phyloP scores from a whole-genome alignment of 1,284 basidiomycete species.

The Malassezia dermatis region DNA sequence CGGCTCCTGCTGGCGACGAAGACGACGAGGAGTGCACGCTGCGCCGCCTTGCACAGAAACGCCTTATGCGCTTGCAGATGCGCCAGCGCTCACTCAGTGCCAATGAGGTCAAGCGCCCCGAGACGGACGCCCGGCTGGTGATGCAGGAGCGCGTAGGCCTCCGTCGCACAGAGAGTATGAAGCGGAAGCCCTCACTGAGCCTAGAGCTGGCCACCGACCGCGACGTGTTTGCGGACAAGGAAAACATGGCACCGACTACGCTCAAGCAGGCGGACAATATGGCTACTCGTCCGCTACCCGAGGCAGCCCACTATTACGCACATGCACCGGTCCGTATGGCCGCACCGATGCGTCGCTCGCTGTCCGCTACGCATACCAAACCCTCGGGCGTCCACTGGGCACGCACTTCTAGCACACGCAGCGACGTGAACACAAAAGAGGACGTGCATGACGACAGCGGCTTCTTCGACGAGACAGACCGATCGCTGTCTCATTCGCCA shows the following conservation, averaged over 20 bases:
- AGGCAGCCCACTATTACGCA: not conserved
- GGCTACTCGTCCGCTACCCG: not conserved
- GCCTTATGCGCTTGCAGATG: slow-evolving; percentile 6
- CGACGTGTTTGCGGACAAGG: slow-evolving; percentile 5
- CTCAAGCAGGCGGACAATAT: not conserved
- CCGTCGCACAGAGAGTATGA: slow-evolving; percentile 6
- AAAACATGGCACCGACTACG: not conserved
- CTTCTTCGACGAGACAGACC: slow-evolving; percentile 22
- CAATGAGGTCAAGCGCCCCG: slow-evolving; percentile 6
- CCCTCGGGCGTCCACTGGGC: not conserved
- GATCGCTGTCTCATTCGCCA: not conserved
- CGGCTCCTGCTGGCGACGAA: slow-evolving; percentile 15
- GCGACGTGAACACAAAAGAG: not conserved
- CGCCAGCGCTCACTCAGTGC: slow-evolving; percentile 6
- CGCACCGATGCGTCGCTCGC: not conserved
- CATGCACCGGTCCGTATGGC: not conserved
- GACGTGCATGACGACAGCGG: slow-evolving; percentile 29
- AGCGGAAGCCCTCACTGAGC: slow-evolving; percentile 19
- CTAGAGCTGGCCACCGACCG: slow-evolving; percentile 34
- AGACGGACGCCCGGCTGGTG: slow-evolving; percentile 24
- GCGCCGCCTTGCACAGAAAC: slow-evolving; percentile 32
- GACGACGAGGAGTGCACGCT: slow-evolving; percentile 44
- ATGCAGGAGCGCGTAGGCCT: slow-evolving; percentile 18
- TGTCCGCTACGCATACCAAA: not conserved
- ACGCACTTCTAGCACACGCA: slow-evolving; percentile 16